phyloP scores from a whole-genome alignment of 495 filamentous ascomycete species.

The Polyplosphaeria fusca region DNA sequence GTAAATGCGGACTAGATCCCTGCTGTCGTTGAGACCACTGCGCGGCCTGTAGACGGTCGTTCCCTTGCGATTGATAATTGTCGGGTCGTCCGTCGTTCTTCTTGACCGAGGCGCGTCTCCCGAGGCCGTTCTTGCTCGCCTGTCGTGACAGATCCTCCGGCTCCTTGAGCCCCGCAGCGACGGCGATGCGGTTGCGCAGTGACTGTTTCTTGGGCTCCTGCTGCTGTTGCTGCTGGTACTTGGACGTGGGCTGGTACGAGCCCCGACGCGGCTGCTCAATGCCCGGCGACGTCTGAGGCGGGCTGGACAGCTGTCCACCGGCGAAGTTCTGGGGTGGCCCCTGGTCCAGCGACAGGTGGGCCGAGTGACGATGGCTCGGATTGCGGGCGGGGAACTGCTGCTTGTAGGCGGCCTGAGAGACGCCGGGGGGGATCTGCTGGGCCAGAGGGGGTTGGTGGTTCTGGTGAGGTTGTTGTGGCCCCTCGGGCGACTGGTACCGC shows the following conservation, averaged over 20 bases:
- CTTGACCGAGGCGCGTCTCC: conserved; percentile 23
- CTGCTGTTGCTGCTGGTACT: conserved; percentile 2
- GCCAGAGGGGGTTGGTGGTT: neutral
- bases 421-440: conserved; percentile 13
- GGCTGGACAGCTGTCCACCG: neutral
- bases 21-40: conserved; percentile 25
- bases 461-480: conserved; percentile 18
- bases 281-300: conserved; percentile 14
- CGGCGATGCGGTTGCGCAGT: conserved; percentile 19
- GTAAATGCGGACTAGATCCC: conserved; percentile 30
- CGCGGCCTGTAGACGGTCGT: conserved; percentile 16
- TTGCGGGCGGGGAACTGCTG: conserved; percentile 26
- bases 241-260: conserved; percentile 29
- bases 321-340: neutral
- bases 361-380: conserved; percentile 30
- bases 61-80: conserved; percentile 11
- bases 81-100: conserved; percentile 22
- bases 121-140: conserved; percentile 25
- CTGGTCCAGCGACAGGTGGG: conserved; percentile 30
- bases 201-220: conserved; percentile 27
- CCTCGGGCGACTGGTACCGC: conserved; percentile 22
- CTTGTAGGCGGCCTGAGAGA: conserved; percentile 17
- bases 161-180: conserved; percentile 14
- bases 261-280: conserved; percentile 23
- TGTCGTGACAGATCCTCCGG: conserved; percentile 8